phyloP scores from a whole-genome alignment of 2,329 filamentous ascomycete species.

The Mycosphaerelloides madeirae region DNA sequence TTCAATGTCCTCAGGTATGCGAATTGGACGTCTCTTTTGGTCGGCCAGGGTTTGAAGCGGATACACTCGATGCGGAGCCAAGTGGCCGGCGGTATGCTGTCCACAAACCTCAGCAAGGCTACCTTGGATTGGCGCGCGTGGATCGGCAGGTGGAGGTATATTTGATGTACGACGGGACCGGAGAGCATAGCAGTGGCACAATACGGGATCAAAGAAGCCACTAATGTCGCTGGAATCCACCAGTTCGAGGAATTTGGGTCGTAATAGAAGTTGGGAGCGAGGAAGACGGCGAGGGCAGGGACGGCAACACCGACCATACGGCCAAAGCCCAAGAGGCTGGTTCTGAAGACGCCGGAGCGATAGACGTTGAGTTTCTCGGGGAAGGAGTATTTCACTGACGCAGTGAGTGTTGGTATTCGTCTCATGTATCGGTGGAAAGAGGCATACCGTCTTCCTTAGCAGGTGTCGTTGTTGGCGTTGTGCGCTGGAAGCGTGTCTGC shows the following conservation, averaged over 20 bases:
- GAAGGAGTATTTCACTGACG: slow-evolving; percentile 26
- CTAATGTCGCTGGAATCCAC: slow-evolving; percentile 38
- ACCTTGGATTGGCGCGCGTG: slow-evolving; percentile 59
- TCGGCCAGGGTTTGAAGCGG: slow-evolving; percentile 37
- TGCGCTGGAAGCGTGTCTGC: no score
- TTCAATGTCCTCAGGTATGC: slow-evolving; percentile 24
- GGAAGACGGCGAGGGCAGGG: slow-evolving; percentile 39
- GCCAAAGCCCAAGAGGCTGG: slow-evolving; percentile 63
- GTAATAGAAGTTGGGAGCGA: slow-evolving; percentile 54
- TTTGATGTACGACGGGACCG: slow-evolving; percentile 65
- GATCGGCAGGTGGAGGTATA: slow-evolving; percentile 64
- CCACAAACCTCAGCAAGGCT: slow-evolving; percentile 49
- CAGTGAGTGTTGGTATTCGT: no score
- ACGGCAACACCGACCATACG: no score
- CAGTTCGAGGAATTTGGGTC: slow-evolving; percentile 41
- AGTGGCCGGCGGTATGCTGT: slow-evolving; percentile 41
- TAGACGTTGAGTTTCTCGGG: slow-evolving; percentile 64
- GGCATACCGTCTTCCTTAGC: no score
- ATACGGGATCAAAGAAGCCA: slow-evolving; percentile 61
- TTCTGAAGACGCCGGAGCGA: slow-evolving; percentile 65
- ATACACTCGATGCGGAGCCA: slow-evolving; percentile 39
- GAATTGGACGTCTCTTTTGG: slow-evolving; percentile 24
- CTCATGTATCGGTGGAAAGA: no score
- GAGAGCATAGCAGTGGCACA: slow-evolving; percentile 60
- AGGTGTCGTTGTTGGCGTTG: no score